Base-by-base conservation (phyloP, 345 rosid species). In the Mallotus nudiflorus region DNA sequence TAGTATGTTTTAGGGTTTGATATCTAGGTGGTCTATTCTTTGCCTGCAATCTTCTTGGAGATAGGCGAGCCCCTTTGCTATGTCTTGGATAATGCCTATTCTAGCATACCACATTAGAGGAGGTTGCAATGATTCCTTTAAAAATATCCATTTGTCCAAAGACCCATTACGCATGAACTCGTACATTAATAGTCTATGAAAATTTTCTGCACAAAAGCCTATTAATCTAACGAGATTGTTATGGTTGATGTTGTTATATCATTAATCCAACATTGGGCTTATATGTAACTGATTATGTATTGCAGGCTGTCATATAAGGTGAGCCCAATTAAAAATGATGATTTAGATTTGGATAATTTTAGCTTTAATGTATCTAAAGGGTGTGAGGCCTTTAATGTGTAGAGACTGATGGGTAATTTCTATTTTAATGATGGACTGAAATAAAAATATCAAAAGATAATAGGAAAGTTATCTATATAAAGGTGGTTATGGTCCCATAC, bases 91-190 rank as follows among this genome's bases (percentile, higher is more conserved):
- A 80, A 89, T 88, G 75, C 84, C 84, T 81, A 85, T 73, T 59
- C 96, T 85, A n/a, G 86, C 85, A 80, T 84, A 85, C 96, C 97
- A 91, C 60, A 84, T 86, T 69, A 91, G 80, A 76, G 68, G n/a
- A n/a, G n/a, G n/a, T n/a, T n/a, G n/a, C 86, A 82, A 85, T n/a
- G 6, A 3, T 33, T 6, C 3, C 37, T 44, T 42, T 72, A 73
- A 80, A 67, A 89, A 87, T 14, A 89, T 91, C 97, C 97, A 91
- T 16, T 64, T 45, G 44, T 89, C 88, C 14, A 89, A 78, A 7
- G 96, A 89, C 1, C 96, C 96, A 74, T 88, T 89, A 18, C 83
- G 82, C 96, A 92, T 89, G 79, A 86, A 92, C 76, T 92, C 97
- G 10, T 88, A 89, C 28, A 89, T 93, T 55, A 92, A 89, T 73